Conservation (phyloP, 2,329 filamentous ascomycete species). For the Microsporum canis region DNA sequence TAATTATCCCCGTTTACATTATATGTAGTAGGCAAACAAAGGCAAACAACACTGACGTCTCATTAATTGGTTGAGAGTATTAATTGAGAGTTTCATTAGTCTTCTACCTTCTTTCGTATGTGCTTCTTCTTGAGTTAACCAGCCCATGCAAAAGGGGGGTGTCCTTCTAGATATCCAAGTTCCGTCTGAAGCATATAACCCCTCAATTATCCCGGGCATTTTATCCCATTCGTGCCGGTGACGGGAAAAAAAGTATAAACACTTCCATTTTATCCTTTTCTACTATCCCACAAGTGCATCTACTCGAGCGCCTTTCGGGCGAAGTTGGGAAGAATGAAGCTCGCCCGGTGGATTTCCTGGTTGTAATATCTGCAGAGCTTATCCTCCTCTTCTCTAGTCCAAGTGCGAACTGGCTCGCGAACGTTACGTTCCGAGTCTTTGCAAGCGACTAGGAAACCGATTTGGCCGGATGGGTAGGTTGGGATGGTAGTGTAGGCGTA, state of each 20-base stretch:
- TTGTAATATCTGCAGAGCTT: constrained; percentile 96
- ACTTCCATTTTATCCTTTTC: constrained; percentile 2
- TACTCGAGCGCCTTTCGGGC: constrained; percentile 54
- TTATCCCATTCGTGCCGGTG: not conserved
- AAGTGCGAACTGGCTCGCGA: constrained; percentile 69
- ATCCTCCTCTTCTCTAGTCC: constrained; percentile 79
- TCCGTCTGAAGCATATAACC: not conserved
- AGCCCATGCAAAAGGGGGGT: not conserved
- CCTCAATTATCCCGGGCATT: not conserved
- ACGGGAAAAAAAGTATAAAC: not conserved
- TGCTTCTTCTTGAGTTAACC: not conserved
- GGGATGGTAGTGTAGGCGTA: constrained; percentile 98
- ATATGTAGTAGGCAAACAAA: not conserved
- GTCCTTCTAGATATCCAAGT: not conserved
- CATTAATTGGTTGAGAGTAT: not conserved
- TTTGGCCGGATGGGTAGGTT: constrained; percentile 97
- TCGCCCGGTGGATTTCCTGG: constrained; percentile 87
- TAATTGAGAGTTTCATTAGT: not conserved
- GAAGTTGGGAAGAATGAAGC: constrained; percentile 88
- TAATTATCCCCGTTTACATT: not conserved
- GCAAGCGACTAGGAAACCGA: constrained; percentile 99
- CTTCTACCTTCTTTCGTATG: not conserved
- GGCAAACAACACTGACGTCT: not conserved
- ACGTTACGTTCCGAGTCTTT: constrained; percentile 81
- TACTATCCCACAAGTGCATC: not conserved